Percentiles rank a stretch among this genome's conserved stretches.
phyloP scores from a whole-genome alignment of 768 basidiomycete genomes.

The Trichaptum fuscoviolaceum region DNA sequence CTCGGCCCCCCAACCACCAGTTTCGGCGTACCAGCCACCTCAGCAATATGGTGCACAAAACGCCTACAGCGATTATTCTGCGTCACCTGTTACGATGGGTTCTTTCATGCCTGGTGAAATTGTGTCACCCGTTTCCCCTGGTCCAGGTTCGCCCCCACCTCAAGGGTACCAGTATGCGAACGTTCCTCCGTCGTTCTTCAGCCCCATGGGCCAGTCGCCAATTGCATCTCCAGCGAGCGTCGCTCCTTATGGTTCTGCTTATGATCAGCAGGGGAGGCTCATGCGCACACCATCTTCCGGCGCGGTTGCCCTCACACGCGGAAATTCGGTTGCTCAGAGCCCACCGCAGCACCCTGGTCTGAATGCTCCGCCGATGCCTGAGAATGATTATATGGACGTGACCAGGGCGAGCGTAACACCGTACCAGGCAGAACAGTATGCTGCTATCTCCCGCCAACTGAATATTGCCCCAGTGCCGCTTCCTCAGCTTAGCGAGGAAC shows the following conservation, averaged over 20 bases:
- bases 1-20: background rate
- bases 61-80: conserved; percentile 4
- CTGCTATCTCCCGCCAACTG: conserved; percentile 58
- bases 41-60: conserved; percentile 21
- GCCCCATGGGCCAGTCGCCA: conserved; percentile 34
- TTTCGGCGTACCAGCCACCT: background rate
- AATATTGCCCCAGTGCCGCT: conserved; percentile 29
- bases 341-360: background rate
- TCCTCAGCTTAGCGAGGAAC: conserved; percentile 14
- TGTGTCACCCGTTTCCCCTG: background rate
- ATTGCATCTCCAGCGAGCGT: conserved; percentile 25
- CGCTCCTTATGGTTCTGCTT: conserved; percentile 22
- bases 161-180: conserved; percentile 13
- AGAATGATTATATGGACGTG: conserved; percentile 54
- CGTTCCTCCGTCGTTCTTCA: conserved; percentile 26
- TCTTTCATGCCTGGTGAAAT: background rate
- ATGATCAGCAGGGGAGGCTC: conserved; percentile 23
- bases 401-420: conserved; percentile 66
- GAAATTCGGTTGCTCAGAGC: conserved; percentile 11
- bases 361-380: background rate
- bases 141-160: conserved; percentile 9
- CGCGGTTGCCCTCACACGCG: conserved; percentile 2
- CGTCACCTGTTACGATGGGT: background rate
- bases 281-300: conserved; percentile 20
- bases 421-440: conserved; percentile 71